Conservation (phyloP, 768 basidiomycete species). For the Boletus rubescentipes region DNA sequence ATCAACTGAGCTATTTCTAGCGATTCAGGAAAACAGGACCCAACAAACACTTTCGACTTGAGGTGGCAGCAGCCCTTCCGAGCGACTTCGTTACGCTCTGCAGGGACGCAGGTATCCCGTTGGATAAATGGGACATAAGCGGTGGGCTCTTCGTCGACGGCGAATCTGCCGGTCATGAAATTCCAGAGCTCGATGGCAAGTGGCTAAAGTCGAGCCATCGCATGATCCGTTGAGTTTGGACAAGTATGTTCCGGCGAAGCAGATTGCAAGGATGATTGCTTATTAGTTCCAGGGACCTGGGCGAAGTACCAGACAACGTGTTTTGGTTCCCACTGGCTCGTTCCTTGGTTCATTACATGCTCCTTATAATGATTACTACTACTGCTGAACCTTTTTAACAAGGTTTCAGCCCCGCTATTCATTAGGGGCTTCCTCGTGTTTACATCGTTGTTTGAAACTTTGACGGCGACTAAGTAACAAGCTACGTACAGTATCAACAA, state of each 20-base stretch:
- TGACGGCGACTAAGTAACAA: constrained; percentile 20
- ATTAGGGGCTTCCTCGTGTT: constrained; percentile 28
- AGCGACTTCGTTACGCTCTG: constrained; percentile 54
- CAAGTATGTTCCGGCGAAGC: constrained; percentile 6
- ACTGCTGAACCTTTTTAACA: constrained; percentile 23
- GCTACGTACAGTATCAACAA: constrained; percentile 17
- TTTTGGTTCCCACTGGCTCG: constrained; percentile 13
- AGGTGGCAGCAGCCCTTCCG: constrained; percentile 58
- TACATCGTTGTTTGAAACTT: constrained; percentile 23
- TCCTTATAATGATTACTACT: constrained; percentile 13
- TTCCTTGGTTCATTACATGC: constrained; percentile 12
- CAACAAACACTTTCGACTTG: constrained; percentile 50
- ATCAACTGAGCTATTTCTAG: constrained; percentile 36
- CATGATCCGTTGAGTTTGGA: constrained; percentile 7
- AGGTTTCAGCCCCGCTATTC: constrained; percentile 21
- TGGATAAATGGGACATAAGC: constrained; percentile 35
- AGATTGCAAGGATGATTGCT: not conserved
- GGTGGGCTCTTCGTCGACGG: constrained; percentile 53
- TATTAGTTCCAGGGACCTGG: constrained; percentile 9
- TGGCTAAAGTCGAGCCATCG: constrained; percentile 27
- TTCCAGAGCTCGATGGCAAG: constrained; percentile 41
- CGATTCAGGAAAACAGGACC: constrained; percentile 45
- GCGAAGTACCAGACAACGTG: constrained; percentile 12
- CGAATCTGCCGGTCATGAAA: constrained; percentile 31
- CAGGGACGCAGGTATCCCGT: constrained; percentile 41